Evolutionary conservation across 352 stramenopile genomes (phyloP), one percentile per base, ranked within the genome.

Genomic region (Pythium scleroteichum): DNA sequence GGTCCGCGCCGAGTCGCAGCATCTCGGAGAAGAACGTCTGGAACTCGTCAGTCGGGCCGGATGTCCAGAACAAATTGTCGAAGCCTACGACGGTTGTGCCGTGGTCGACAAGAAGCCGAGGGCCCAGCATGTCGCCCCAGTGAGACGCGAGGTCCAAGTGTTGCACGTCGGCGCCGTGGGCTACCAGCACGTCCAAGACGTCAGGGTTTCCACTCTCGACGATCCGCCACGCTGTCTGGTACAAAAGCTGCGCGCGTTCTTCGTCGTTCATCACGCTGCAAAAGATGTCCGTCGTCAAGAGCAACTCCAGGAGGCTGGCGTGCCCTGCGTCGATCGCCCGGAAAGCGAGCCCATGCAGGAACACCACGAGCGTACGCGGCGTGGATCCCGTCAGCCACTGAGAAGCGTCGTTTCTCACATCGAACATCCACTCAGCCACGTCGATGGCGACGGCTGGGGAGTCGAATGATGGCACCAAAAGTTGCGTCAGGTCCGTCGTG

Each of bases 141-240:
- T 44, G 13, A 5, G 38, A 44, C 14, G 38, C 38, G 4, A 44
- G 38, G 4, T 20, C 38, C 38, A 20, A 44, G 38, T 44, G 17
- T 13, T 44, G 38, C 3, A 44, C 38, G 6, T 44, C 17, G 13
- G 32, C 49, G 19, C 49, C 49, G 22, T 56, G 49, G 19, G 49
- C 19, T 14, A 56, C 49, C 10, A 56, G 49, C 33, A 56, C 32
- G 23, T 19, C 14, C 29, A 56, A 44, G 13, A 44, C 38, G 6
- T n/a, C 13, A 44, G 38, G 17, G 16, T 4, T n/a, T 20, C 38
- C 38, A 44, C 16, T 44, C 38, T 20, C 38, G 13, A 44, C 38
- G 13, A 20, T 13, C 16, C 17, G 13, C 38, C 38, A 44, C 38
- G 38, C 38, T 4, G 17, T 19, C 17, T 44, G 38, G 16, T 20